phyloP scores from a whole-genome alignment of 371 early-diverging fungal species.

The Mucor racemosus region DNA sequence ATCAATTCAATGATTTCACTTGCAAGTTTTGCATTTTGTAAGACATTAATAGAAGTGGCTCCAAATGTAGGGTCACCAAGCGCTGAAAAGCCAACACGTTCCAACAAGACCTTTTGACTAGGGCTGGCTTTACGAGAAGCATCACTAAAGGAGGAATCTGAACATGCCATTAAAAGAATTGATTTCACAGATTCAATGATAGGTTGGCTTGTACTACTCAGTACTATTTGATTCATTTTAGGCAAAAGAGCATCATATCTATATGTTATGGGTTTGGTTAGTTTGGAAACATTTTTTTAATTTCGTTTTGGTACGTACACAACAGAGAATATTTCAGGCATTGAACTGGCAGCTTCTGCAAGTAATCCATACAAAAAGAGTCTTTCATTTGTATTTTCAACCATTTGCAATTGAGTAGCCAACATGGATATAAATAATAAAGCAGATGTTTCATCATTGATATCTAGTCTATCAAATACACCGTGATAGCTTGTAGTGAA shows the following conservation, averaged over 20 bases:
- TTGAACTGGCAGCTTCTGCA: conserved; percentile 76
- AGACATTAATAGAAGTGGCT: conserved; percentile 49
- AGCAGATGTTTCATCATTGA: conserved; percentile 72
- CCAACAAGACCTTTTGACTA: conserved; percentile 55
- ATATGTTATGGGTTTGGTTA: conserved; percentile 3
- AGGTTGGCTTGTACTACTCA: conserved; percentile 69
- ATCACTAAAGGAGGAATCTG: conserved; percentile 61
- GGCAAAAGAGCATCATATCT: conserved; percentile 76
- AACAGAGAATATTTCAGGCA: conserved; percentile 77
- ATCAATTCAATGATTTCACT: conserved; percentile 68
- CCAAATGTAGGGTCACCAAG: conserved; percentile 53
- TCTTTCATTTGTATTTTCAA: conserved; percentile 85
- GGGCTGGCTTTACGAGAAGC: conserved; percentile 45
- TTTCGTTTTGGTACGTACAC: conserved; percentile 56
- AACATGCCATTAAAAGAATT: conserved; percentile 78
- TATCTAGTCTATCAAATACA: conserved; percentile 69
- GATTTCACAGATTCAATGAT: conserved; percentile 78
- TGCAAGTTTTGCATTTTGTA: conserved; percentile 59
- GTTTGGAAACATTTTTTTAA: neutral
- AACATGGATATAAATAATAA: conserved; percentile 77
- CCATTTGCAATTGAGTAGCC: conserved; percentile 80
- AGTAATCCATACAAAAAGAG: conserved; percentile 84
- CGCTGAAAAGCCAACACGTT: conserved; percentile 59
- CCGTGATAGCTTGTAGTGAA: conserved; percentile 51
- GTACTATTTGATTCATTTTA: conserved; percentile 77